These are phyloP conservation scores for Annona cherimola DNA, from an alignment of 164 flowering plant species.

Conservation along the genomic window DNA sequence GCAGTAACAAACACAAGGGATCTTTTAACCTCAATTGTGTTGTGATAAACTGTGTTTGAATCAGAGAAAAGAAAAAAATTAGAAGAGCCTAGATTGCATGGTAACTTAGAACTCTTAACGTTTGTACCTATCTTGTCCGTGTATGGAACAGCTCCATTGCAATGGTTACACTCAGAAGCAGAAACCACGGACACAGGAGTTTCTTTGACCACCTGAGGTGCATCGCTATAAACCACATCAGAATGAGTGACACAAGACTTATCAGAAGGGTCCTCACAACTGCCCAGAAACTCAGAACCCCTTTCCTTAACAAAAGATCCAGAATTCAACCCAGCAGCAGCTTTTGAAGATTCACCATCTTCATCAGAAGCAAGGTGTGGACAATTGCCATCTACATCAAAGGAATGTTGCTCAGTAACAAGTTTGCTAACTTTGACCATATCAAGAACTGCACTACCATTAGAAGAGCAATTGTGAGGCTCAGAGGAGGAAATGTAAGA, in stretches of 20 bases:
- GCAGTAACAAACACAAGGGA: too few relatives aligned
- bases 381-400: slow-evolving; percentile 7
- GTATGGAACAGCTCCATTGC: slow-evolving; percentile 2
- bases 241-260: background rate
- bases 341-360: slow-evolving; percentile 7
- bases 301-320: background rate
- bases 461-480: background rate
- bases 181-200: slow-evolving; percentile 4
- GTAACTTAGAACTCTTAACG: too few relatives aligned
- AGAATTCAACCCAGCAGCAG: slow-evolving; percentile 7
- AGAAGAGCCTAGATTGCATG: too few relatives aligned
- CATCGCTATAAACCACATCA: slow-evolving; percentile 11
- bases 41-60: too few relatives aligned
- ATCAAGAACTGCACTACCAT: background rate
- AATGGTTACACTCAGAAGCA: slow-evolving; percentile 7
- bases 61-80: too few relatives aligned
- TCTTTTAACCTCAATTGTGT: too few relatives aligned
- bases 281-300: background rate
- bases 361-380: background rate
- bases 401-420: slow-evolving; percentile 12
- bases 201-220: slow-evolving; percentile 6
- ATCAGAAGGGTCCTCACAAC: background rate
- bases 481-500: background rate
- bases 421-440: slow-evolving; percentile 7
- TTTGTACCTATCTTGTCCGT: background rate